Base-by-base conservation (phyloP, 345 rosid genomes). In the Camelina sativa region DNA sequence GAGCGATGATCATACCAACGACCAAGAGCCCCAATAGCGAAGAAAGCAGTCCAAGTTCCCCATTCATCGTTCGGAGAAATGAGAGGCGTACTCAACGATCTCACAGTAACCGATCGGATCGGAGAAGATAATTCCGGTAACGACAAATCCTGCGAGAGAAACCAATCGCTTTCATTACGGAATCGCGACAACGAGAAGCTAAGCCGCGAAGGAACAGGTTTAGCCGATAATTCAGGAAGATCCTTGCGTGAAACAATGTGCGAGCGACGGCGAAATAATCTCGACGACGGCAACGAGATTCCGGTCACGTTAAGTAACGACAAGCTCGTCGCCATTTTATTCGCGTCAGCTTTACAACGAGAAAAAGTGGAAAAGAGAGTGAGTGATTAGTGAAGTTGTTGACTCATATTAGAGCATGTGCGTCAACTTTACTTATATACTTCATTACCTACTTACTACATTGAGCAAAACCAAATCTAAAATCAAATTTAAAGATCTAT, bases 11-110 rank as follows among this genome's bases (percentile, higher is more conserved):
- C 62, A 43, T 85, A 89, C 98, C 97, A 91, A 82, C 89, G 83
- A 78, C 97, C 97, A 32, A 91, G 82, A 72, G 96, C 92, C 10
- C 91, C 89, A 8, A 83, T 80, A 41, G 91, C 83, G 76, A 88
- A 87, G 69, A 93, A 94, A 9, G 90, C 86, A 52, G 96, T 84
- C 98, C 96, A 93, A 23, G 81, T 88, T 73, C 88, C 96, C 97
- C 97, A 91, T 40, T 82, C 82, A 62, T 89, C 98, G 58, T 84
- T 77, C 1, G 94, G 84, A 66, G 90, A 85, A 56, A 90, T 84
- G 41, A 92, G 80, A 64, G 98, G 95, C 65, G 76, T 72, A 48
- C 47, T 84, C 65, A 89, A 50, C 73, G 96, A 93, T 62, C 86
- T 74, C 47, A 83, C 88, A 15, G 81, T 48, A 20, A 86, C 73